Base-by-base conservation (phyloP, 2,329 filamentous ascomycete genomes). In the Xylariaceae sp. region DNA sequence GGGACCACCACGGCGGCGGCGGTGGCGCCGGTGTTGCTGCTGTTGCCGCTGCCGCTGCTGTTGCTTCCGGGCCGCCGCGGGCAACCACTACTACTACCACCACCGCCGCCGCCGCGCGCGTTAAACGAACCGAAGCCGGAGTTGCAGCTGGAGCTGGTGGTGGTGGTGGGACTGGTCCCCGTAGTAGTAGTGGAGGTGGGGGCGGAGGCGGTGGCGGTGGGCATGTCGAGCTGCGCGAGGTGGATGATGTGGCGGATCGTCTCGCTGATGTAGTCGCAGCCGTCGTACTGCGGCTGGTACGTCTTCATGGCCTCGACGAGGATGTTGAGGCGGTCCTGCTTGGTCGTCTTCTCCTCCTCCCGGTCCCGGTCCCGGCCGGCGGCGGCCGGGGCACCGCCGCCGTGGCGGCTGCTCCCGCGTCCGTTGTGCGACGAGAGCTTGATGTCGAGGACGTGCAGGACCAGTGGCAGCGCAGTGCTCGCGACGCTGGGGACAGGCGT, bases 251-350 rank as follows among this genome's bases (percentile, higher is more conserved):
- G 60, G 5, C 60, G 55, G 18, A 64, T 61, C 8, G 61, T 61
- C 39, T 65, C 59, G 47, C 56, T 59, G 29, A 67, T 58, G 46
- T 60, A 64, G 42, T 68, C 64, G 2, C 64, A 59, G 15, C 61
- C 62, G 33, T 68, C 64, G 36, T 66, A 66, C 32, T 64, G 61
- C 3, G 60, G 61, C 34, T 65, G 59, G 30, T 66, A 67, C 0
- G 58, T 59, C 36, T 61, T 63, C 59, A 68, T 65, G 1, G 61
- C 61, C 32, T 67, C 64, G 25, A 64, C 61, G 14, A 67, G 56
- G 28, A 64, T 61, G 36, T 61, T 59, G 21, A 67, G 57, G 7
- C 61, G 58, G 32, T 64, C 60, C 39, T 65, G 62, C 39, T 65
- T 67, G 4, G 61, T 47, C 3, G 55, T 57, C 1, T 57, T 50